Conservation (phyloP, 2,329 filamentous ascomycete genomes). For the Bipolaris oryzae region DNA sequence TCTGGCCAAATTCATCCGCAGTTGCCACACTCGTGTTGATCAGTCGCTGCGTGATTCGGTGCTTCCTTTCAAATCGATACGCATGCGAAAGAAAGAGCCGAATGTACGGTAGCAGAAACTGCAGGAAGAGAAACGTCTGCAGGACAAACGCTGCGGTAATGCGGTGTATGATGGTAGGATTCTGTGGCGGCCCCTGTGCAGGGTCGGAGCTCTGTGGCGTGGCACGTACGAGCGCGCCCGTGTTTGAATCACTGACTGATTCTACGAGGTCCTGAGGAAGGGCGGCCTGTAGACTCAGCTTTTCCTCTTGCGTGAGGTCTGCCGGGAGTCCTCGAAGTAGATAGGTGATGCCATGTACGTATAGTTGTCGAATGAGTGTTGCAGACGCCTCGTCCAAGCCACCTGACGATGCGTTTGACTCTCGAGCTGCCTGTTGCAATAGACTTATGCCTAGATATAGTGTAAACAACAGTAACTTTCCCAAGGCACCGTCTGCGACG, state of each 20-base stretch:
- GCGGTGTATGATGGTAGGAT: constrained; percentile 63
- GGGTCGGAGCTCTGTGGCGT: constrained; percentile 12
- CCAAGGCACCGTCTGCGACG: background rate
- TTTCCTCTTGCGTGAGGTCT: constrained; percentile 63
- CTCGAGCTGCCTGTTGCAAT: constrained; percentile 53
- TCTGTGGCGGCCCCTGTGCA: constrained; percentile 16
- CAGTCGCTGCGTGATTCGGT: constrained; percentile 67
- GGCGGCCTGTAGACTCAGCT: constrained; percentile 58
- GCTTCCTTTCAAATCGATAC: constrained; percentile 68
- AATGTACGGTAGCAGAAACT: constrained; percentile 67
- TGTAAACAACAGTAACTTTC: constrained; percentile 6
- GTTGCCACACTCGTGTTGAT: constrained; percentile 59
- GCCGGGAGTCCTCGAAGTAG: constrained; percentile 67
- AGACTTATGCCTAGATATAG: constrained; percentile 53
- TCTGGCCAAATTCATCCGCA: constrained; percentile 60
- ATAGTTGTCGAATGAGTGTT: constrained; percentile 65
- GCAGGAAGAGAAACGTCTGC: constrained; percentile 63
- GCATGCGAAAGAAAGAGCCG: constrained; percentile 60
- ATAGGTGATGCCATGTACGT: constrained; percentile 68
- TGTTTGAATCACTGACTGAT: constrained; percentile 16
- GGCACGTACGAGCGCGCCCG: constrained; percentile 25
- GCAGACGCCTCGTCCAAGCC: constrained; percentile 44
- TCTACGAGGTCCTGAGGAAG: constrained; percentile 50
- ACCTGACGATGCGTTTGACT: constrained; percentile 48
- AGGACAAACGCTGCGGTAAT: constrained; percentile 63